phyloP scores from a whole-genome alignment of 345 rosid species.

The Excoecaria agallocha region DNA sequence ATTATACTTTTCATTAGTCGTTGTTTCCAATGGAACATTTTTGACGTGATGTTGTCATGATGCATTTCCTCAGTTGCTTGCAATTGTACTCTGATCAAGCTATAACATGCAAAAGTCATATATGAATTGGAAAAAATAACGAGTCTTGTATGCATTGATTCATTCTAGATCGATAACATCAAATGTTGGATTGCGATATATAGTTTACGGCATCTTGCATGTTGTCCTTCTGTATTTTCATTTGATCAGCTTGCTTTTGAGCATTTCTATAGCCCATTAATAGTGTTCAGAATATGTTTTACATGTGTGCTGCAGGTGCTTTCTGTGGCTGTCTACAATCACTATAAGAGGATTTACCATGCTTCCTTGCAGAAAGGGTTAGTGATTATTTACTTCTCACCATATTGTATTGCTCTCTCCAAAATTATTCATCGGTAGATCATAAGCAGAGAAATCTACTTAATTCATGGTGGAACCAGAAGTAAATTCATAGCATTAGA shows the following conservation, averaged over 20 bases:
- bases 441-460: neutral
- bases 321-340: slow-evolving; percentile 91
- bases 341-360: slow-evolving; percentile 82
- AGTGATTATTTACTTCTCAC: slow-evolving; percentile 30
- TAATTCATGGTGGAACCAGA: neutral
- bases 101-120: neutral
- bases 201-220: neutral
- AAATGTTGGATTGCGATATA: neutral
- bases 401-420: neutral
- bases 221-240: neutral
- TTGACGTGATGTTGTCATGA: neutral
- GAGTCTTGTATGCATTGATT: neutral
- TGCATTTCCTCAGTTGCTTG: neutral
- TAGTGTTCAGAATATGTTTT: neutral
- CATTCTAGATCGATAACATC: neutral
- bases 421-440: neutral
- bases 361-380: slow-evolving; percentile 69
- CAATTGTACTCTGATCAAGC: neutral
- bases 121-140: neutral
- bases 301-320: slow-evolving; percentile 58
- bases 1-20: too few species aligned
- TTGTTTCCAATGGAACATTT: neutral
- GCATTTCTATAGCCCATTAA: neutral
- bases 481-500: neutral
- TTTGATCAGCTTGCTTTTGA: neutral